Evolutionary conservation across 139 green algal species (phyloP).

Genomic region (Eudorina sp.): DNA sequence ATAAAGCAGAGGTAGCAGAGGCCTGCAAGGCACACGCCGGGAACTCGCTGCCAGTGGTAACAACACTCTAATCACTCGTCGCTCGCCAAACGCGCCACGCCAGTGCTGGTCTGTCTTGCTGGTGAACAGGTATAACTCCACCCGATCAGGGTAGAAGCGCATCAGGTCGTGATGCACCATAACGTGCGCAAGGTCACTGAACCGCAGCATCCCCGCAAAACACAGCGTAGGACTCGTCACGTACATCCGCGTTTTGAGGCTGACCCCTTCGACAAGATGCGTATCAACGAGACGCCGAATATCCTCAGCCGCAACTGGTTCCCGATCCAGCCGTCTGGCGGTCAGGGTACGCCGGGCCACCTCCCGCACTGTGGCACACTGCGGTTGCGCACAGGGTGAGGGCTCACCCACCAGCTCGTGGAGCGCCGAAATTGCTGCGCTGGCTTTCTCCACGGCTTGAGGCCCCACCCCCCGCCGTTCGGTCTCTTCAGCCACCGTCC

Average conservation of each 20-base stretch:
- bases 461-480: background rate
- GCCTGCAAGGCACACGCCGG: no score
- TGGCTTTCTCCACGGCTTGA: background rate
- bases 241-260: background rate
- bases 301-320: background rate
- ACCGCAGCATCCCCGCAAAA: background rate
- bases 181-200: background rate
- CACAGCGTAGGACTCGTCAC: background rate
- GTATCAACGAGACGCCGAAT: background rate
- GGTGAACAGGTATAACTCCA: background rate
- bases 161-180: background rate
- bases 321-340: background rate
- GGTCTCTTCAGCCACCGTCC: background rate
- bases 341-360: background rate
- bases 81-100: background rate
- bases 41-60: no score
- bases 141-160: slow-evolving; percentile 1
- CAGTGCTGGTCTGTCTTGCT: slow-evolving; percentile 18
- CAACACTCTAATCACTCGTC: no score
- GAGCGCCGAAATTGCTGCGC: background rate
- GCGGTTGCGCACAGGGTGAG: background rate
- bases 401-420: background rate
- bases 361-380: background rate
- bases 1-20: no score
- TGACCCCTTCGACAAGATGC: background rate